phyloP scores from a whole-genome alignment of 805 yeast species.

The Barnettozyma botsteinii region DNA sequence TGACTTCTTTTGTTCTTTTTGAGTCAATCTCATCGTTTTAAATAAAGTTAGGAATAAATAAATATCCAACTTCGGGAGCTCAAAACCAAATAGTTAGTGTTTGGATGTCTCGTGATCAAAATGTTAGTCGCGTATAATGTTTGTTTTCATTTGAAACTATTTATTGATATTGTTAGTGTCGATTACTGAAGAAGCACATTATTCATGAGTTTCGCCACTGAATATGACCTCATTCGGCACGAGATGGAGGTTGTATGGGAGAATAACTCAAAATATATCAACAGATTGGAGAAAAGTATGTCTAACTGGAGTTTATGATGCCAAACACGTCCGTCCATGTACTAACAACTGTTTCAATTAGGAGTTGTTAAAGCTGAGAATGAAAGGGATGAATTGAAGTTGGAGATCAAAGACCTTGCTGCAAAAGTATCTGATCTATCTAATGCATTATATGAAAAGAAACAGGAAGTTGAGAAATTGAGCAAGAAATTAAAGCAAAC shows the following conservation, averaged over 20 bases:
- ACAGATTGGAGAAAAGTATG: slow-evolving; percentile 5
- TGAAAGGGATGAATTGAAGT: background rate
- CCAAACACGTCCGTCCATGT: too few relatives aligned
- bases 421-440: background rate
- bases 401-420: slow-evolving; percentile 1
- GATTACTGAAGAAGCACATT: background rate
- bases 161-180: too few relatives aligned
- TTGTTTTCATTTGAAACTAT: too few relatives aligned
- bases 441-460: background rate
- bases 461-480: background rate
- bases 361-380: background rate
- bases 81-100: background rate
- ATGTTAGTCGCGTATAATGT: too few relatives aligned
- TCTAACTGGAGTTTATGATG: background rate
- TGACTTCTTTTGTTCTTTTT: too few relatives aligned
- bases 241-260: slow-evolving; percentile 1
- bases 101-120: too few relatives aligned
- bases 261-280: background rate
- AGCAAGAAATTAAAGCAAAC: background rate
- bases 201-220: slow-evolving; percentile 1
- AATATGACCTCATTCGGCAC: background rate
- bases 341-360: background rate
- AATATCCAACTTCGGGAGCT: too few relatives aligned
- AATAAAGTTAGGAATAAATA: too few relatives aligned
- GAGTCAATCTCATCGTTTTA: too few relatives aligned